Base-by-base conservation (phyloP, 768 basidiomycete genomes). In the Coprinellus aureogranulatus region DNA sequence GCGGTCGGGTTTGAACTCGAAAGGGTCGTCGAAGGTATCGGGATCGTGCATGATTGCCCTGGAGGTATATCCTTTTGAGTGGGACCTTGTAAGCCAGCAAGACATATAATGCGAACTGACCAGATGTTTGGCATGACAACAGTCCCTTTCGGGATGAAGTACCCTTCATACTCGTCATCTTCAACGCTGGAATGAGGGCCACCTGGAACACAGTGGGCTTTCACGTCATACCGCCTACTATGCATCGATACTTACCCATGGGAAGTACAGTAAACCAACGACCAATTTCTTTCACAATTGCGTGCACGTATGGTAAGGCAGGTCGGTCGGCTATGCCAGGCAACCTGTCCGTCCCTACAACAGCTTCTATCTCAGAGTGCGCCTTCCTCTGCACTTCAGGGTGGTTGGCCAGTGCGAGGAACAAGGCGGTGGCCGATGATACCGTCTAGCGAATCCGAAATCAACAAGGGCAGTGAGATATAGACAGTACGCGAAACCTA, bases 291-390 rank as follows among this genome's bases (percentile, higher is more conserved):
- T 72, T 68, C 23, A 76, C 46, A 11, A 77, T 58, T 1, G 69
- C 69, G 26, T 72, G 67, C 22, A 77, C 55, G 53, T 76, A 81
- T 2, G 75, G 74, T 2, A 78, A 61, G 25, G 59, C 39, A 10
- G 51, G 12, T 16, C 40, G 49, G 42, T 66, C 65, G 12, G n/a
- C 55, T 25, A 75, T 70, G 8, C 64, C 63, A 1, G 78, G 80
- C 2, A 79, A 61, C 4, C 78, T 68, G 27, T 66, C 68, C 10
- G 14, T 6, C 8, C 74, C 74, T 5, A 80, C 59, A 4, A 81
- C 68, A 0, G 34, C 23, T 59, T 79, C 78, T 12, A 81, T 63
- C 61, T 81, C 78, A 11, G 64, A 67, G 52, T 79, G 79, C 0
- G 74, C 77, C 44, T 64, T 72, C 20, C 48, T 59, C 57, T 73